phyloP scores from a whole-genome alignment of 129 eudicot genomes.

The Escallonia herrerae region DNA sequence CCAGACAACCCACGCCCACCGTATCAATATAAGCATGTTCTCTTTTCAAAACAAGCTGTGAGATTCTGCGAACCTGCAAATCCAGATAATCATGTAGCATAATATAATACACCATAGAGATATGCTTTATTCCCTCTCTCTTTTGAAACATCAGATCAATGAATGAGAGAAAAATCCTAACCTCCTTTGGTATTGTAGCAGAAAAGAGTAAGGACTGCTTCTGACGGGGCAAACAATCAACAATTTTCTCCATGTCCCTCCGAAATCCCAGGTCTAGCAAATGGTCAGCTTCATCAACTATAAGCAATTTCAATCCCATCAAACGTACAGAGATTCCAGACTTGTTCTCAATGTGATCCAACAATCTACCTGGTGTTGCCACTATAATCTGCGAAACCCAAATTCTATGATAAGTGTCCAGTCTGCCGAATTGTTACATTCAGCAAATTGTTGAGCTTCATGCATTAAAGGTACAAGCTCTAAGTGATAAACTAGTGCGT shows the following conservation, averaged over 20 bases:
- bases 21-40: slow-evolving; percentile 77
- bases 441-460: not conserved
- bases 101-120: too few relatives aligned
- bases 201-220: slow-evolving; percentile 87
- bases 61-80: slow-evolving; percentile 80
- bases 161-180: slow-evolving; percentile 13
- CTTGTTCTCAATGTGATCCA: slow-evolving; percentile 87
- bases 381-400: slow-evolving; percentile 59
- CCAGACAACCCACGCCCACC: slow-evolving; percentile 55
- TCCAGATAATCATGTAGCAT: not conserved
- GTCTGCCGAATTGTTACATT: not conserved
- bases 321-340: slow-evolving; percentile 77
- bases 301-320: slow-evolving; percentile 80
- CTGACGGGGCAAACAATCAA: slow-evolving; percentile 93
- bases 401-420: not conserved
- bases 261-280: slow-evolving; percentile 86
- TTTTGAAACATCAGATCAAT: not conserved
- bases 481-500: too few relatives aligned
- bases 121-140: not conserved
- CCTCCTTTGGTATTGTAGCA: slow-evolving; percentile 92
- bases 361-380: slow-evolving; percentile 93
- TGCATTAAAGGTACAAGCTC: not conserved
- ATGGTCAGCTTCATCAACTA: slow-evolving; percentile 93
- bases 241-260: slow-evolving; percentile 80
- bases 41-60: slow-evolving; percentile 78